These are phyloP conservation scores for Cutaneotrichosporon sp. DNA, from an alignment of 1,284 basidiomycete species.

Conservation along the genomic window DNA sequence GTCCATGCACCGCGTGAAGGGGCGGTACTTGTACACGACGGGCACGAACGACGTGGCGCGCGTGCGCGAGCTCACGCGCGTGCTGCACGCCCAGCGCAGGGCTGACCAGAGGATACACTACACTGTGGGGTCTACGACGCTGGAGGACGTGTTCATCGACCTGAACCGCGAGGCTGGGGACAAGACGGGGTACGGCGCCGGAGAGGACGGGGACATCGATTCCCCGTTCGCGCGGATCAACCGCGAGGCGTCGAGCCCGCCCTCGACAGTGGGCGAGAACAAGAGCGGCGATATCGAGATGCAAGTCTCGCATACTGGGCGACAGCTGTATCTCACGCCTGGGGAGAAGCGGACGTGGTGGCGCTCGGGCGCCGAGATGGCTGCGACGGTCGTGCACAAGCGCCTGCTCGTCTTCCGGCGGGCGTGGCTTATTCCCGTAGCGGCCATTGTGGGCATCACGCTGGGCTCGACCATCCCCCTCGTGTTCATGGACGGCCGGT, in stretches of 20 bases:
- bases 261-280: background rate
- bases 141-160: constrained; percentile 73
- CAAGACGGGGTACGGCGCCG: background rate
- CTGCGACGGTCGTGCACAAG: constrained; percentile 65
- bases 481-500: constrained; percentile 57
- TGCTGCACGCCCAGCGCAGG: constrained; percentile 43
- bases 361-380: constrained; percentile 4
- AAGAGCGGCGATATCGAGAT: background rate
- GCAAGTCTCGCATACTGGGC: background rate
- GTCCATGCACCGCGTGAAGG: constrained; percentile 4
- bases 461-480: constrained; percentile 62
- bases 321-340: constrained; percentile 6
- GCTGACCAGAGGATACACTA: constrained; percentile 49
- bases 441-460: constrained; percentile 60
- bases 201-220: background rate
- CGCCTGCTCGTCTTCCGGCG: constrained; percentile 61
- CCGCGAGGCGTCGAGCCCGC: background rate
- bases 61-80: constrained; percentile 57
- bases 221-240: background rate
- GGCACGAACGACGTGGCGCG: constrained; percentile 54
- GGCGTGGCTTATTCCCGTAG: constrained; percentile 62
- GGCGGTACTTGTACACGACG: constrained; percentile 23
- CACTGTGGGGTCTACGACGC: constrained; percentile 65
- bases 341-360: constrained; percentile 1
- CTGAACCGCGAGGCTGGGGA: constrained; percentile 53